Conservation (phyloP, 768 basidiomycete genomes). For the Tricholoma saponaceum region DNA sequence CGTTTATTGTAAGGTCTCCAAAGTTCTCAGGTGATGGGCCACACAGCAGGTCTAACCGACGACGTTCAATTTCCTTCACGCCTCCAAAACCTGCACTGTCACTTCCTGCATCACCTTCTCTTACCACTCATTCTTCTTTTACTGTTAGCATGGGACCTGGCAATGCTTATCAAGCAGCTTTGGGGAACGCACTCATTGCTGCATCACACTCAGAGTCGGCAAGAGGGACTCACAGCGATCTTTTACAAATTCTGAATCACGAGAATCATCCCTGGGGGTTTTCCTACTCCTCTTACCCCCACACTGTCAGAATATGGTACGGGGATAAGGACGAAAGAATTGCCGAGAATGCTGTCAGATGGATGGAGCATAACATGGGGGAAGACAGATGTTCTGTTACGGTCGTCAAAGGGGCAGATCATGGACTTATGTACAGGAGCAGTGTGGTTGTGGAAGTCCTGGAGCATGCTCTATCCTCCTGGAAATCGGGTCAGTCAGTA, state of each 20-base stretch:
- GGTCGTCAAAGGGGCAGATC: slow-evolving; percentile 85
- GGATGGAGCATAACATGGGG: slow-evolving; percentile 88
- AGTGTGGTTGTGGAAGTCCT: slow-evolving; percentile 82
- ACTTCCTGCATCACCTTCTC: slow-evolving; percentile 48
- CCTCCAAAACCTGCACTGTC: slow-evolving; percentile 41
- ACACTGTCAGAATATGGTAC: slow-evolving; percentile 83
- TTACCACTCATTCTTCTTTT: slow-evolving; percentile 33
- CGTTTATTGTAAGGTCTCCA: slow-evolving; percentile 25
- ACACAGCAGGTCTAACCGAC: slow-evolving; percentile 47
- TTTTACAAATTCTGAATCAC: slow-evolving; percentile 89
- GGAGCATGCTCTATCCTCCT: slow-evolving; percentile 61
- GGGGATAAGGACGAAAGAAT: slow-evolving; percentile 94
- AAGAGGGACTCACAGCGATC: slow-evolving; percentile 86
- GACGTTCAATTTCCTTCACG: slow-evolving; percentile 71
- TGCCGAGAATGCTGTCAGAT: slow-evolving; percentile 82
- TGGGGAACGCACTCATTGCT: slow-evolving; percentile 89
- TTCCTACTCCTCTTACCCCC: slow-evolving; percentile 75
- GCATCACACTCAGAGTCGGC: slow-evolving; percentile 95
- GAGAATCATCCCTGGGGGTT: slow-evolving; percentile 90
- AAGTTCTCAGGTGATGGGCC: slow-evolving; percentile 29
- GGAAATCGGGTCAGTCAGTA: slow-evolving; percentile 31
- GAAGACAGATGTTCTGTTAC: slow-evolving; percentile 70
- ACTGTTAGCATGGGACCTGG: slow-evolving; percentile 26
- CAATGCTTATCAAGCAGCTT: slow-evolving; percentile 55
- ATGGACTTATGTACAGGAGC: slow-evolving; percentile 91